Evolutionary conservation across 2,329 filamentous ascomycete genomes (phyloP), one percentile per base, ranked within the genome.

Genomic region (Cladosporium sp.): DNA sequence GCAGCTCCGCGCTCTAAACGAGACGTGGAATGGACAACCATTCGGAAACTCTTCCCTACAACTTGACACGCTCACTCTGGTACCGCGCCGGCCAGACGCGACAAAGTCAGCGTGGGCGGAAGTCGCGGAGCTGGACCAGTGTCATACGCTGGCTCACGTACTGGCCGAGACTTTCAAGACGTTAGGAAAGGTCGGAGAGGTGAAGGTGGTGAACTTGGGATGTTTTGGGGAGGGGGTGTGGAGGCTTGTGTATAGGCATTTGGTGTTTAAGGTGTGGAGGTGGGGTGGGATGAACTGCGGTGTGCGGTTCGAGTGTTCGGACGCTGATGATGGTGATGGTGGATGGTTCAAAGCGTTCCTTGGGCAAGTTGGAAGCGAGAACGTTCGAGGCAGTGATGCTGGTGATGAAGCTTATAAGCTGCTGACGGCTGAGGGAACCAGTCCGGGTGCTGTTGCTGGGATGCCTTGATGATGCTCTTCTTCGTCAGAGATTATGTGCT

Each of bases 121-220:
- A 52, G 73, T 78, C 41, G 76, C 76, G 51, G 75, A 77, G 64
- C 69, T 78, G 47, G 72, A 70, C 51, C 75, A 78, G 52, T 68
- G 69, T 24, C 77, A 78, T 62, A 77, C 75, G 14, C 68, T 78
- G 55, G 76, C 76, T 8, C 77, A 77, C 67, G 74, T 78, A 55
- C 70, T 78, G 55, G 72, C 73, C 49, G 76, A 78, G 71, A 77
- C 75, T 28, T 63, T 77, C 30, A 75, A 75, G 68, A 68, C 71
- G 49, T 66, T 78, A 66, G 34, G 71, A 6, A 72, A 73, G 10
- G 74, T 78, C 2, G 54, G 68, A 26, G 69, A 67, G 58, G 66
- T 78, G 14, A 68, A 74, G 44, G 74, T 78, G 58, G 62, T 71
- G 63, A 78, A 78, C 57, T 44, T 71, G 36, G 72, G 68, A 4